phyloP scores from a whole-genome alignment of 768 basidiomycete genomes.

The Rhodotorula taiwanensis region DNA sequence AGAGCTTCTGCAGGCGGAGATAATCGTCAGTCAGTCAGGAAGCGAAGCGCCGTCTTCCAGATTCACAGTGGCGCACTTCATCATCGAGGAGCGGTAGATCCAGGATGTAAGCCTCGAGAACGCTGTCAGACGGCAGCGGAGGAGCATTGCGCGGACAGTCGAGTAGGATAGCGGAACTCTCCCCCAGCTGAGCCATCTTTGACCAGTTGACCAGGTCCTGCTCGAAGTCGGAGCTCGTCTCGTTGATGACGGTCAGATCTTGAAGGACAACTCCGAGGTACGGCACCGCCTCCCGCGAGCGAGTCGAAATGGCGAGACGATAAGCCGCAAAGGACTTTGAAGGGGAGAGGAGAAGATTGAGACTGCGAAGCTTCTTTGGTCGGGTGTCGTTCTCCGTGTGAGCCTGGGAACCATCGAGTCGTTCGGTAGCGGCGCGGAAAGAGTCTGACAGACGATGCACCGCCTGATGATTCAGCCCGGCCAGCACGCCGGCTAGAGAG shows the following conservation, averaged over 20 bases:
- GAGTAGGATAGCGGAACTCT: constrained; percentile 65
- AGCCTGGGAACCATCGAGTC: constrained; percentile 51
- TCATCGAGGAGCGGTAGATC: constrained; percentile 31
- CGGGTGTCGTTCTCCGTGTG: constrained; percentile 44
- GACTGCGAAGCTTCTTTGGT: constrained; percentile 68
- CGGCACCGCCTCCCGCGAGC: constrained; percentile 67
- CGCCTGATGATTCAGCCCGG: constrained; percentile 78
- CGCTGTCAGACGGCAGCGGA: constrained; percentile 22
- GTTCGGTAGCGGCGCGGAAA: constrained; percentile 63
- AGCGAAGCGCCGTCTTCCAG: too few relatives aligned
- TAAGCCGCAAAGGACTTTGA: constrained; percentile 82
- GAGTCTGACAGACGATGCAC: constrained; percentile 66
- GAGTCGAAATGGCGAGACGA: constrained; percentile 73
- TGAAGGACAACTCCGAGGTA: constrained; percentile 79
- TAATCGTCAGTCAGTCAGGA: neutral
- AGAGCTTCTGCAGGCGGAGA: constrained; percentile 2
- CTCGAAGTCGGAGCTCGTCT: constrained; percentile 68
- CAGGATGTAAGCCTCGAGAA: constrained; percentile 33
- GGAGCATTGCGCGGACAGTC: constrained; percentile 36
- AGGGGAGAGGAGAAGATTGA: constrained; percentile 76
- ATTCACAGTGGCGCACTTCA: neutral
- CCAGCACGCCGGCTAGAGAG: constrained; percentile 83
- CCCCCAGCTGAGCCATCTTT: constrained; percentile 87
- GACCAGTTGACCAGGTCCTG: constrained; percentile 85
- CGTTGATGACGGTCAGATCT: constrained; percentile 78